Conservation (phyloP, 116 monocot species). For the Zostera marina region DNA sequence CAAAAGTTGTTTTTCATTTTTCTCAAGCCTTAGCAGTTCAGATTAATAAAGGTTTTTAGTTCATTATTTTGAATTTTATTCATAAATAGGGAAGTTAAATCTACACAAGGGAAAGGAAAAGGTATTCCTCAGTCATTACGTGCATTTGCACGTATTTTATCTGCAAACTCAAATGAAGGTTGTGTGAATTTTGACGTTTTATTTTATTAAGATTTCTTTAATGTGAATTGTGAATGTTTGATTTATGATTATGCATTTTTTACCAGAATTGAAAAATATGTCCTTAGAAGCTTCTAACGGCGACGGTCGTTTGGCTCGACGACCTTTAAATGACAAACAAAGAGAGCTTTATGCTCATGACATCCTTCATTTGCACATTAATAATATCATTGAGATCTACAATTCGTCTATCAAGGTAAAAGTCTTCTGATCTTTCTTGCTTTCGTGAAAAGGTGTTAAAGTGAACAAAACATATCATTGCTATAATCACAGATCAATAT, state of each 20-base stretch:
- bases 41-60: neutral
- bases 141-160: conserved; percentile 63
- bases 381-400: conserved; percentile 21
- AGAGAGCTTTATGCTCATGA: conserved; percentile 48
- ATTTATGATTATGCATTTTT: neutral
- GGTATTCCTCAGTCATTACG: conserved; percentile 71
- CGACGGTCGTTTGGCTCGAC: conserved; percentile 68
- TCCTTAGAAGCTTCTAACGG: conserved; percentile 34
- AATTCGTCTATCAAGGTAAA: conserved; percentile 45
- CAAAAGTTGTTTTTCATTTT: neutral
- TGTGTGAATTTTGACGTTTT: neutral
- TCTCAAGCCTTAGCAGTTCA: no score
- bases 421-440: neutral
- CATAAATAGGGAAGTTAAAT: conserved; percentile 48
- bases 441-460: neutral
- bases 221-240: neutral
- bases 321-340: conserved; percentile 29
- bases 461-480: no score
- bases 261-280: conserved; percentile 54
- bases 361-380: conserved; percentile 32
- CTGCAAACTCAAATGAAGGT: conserved; percentile 53
- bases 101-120: conserved; percentile 33
- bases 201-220: neutral
- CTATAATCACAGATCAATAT: no score
- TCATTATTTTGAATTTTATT: neutral